Evolutionary conservation across 179 eudicot species (phyloP).

Genomic region (Patellifolia procumbens): DNA sequence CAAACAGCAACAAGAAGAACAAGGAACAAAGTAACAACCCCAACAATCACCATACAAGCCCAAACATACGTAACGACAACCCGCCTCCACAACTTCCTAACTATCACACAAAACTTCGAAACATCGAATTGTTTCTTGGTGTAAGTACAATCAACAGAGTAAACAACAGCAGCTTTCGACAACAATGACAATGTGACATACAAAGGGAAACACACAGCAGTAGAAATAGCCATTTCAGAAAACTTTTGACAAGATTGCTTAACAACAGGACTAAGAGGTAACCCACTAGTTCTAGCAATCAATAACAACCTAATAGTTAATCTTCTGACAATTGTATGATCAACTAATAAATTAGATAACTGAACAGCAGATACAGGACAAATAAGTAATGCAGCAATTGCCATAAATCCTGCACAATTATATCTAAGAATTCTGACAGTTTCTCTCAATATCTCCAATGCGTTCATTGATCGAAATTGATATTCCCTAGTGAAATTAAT

Average conservation of each 20-base stretch:
- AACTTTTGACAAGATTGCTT: conserved; percentile 74
- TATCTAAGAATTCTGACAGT: conserved; percentile 74
- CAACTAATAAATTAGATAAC: conserved; percentile 68
- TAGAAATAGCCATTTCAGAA: conserved; percentile 66
- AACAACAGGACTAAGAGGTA: conserved; percentile 65
- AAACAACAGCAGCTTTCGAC: conserved; percentile 77
- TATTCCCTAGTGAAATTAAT: conserved; percentile 37
- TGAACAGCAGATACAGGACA: conserved; percentile 84
- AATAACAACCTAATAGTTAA: conserved; percentile 63
- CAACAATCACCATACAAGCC: conserved; percentile 59
- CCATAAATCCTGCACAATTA: conserved; percentile 62
- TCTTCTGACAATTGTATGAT: conserved; percentile 63
- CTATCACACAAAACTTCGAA: conserved; percentile 52
- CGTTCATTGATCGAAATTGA: conserved; percentile 59
- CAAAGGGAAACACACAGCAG: conserved; percentile 70
- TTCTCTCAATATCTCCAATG: conserved; percentile 78
- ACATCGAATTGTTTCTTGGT: conserved; percentile 61
- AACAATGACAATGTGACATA: conserved; percentile 64
- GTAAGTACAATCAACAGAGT: conserved; percentile 89
- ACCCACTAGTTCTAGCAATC: conserved; percentile 71
- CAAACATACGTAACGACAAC: conserved; percentile 67
- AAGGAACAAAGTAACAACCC: conserved; percentile 66
- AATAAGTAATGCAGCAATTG: conserved; percentile 63
- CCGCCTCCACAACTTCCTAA: conserved; percentile 72
- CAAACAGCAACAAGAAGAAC: conserved; percentile 59